Percentiles rank a stretch among this genome's conserved stretches.
Conservation (phyloP, 2,329 filamentous ascomycete genomes). For the Colletotrichum sp. region DNA sequence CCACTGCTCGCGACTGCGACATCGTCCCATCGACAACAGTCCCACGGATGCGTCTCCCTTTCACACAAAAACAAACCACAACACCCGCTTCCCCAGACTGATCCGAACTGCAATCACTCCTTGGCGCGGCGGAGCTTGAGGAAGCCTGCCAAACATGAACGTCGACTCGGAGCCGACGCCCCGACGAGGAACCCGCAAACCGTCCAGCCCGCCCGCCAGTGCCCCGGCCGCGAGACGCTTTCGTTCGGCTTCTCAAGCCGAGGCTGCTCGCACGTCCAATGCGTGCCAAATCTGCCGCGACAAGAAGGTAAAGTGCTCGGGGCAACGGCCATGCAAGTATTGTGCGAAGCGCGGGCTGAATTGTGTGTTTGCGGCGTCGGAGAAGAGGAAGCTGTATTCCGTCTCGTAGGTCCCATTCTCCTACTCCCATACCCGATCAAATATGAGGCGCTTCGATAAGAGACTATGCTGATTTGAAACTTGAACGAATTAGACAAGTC, state of each 20-base stretch:
- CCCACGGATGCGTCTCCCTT: conserved; percentile 1
- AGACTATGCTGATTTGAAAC: background rate
- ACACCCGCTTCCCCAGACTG: background rate
- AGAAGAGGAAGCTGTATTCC: conserved; percentile 14
- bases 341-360: background rate
- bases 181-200: background rate
- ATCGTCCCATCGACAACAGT: background rate
- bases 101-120: background rate
- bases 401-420: background rate
- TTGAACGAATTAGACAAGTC: background rate
- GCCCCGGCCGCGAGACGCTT: background rate
- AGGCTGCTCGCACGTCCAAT: background rate
- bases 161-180: background rate
- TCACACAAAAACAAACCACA: background rate
- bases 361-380: background rate
- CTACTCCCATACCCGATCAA: background rate
- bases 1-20: background rate
- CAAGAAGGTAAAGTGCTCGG: conserved; percentile 17
- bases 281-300: conserved; percentile 9
- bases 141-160: background rate
- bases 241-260: conserved; percentile 8
- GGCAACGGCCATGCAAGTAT: conserved; percentile 10
- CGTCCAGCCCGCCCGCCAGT: background rate
- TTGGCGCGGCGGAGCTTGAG: background rate
- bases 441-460: background rate